Evolutionary conservation across 1,284 basidiomycete species (phyloP), one percentile per base, ranked within the genome.

Genomic region (Puccinia brachypodii): DNA sequence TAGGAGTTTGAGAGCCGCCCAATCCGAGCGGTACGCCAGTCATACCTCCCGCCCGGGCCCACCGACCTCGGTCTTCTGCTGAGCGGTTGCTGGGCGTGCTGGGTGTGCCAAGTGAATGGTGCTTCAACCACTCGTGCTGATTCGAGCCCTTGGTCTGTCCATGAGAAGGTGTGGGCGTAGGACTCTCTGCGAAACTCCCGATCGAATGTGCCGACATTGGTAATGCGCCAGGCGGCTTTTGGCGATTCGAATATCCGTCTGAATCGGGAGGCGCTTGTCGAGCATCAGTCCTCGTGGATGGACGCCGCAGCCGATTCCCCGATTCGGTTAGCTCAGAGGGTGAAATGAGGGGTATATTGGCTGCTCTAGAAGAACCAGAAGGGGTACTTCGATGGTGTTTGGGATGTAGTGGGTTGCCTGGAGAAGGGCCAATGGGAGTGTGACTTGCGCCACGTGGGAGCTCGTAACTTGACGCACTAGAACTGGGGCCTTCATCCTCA

Each of bases 401-500:
- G 40, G 50, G 33, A n/a, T 58, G n/a, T n/a, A 64, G 40, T 14
- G 50, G 44, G 19, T 31, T 75, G 53, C 38, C 53, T 6, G 22
- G 16, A 36, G 36, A 64, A n/a, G 38, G 38, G 25, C 38, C 44
- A n/a, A 62, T 31, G 16, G 33, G 36, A 31, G 75, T 25, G 47
- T 64, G 75, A 16, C 31, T 33, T 9, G 33, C n/a, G 44, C n/a
- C 40, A 7, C 36, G 56, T 11, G 56, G 42, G 16, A 36, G 38
- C 11, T 44, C 50, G 60, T 7, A 62, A 60, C 75, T 76, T 64
- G 58, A 22, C 14, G 60, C 16, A 60, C 42, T 62, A 19, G 75
- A 47, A 60, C 33, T 53, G 6, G 62, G 69, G 6, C 69, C 69
- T 50, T 71, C 56, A 50, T 78, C 76, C 28, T 78, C 64, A 78